Conservation (phyloP, 2,329 filamentous ascomycete genomes). For the Pestalotiopsis fici region DNA sequence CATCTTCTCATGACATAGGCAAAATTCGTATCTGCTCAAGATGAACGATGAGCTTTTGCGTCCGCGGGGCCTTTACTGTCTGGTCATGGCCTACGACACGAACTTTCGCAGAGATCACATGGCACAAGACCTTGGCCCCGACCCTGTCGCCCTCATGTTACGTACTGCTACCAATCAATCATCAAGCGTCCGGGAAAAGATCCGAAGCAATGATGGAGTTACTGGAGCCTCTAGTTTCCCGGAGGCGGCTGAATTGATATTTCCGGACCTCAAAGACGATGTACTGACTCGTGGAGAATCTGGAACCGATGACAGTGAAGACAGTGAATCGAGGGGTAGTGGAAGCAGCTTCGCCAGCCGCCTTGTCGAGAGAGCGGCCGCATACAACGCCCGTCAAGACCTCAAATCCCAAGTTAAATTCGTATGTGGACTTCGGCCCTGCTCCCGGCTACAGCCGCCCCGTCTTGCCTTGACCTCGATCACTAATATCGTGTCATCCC, state of each 20-base stretch:
- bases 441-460: background rate
- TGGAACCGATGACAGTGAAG: conserved; percentile 5
- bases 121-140: background rate
- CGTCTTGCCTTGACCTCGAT: background rate
- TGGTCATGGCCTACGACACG: conserved; percentile 21
- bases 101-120: conserved; percentile 7
- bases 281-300: background rate
- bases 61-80: conserved; percentile 23
- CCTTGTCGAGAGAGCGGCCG: background rate
- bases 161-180: background rate
- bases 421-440: background rate
- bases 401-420: background rate
- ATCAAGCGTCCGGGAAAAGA: background rate
- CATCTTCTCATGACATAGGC: background rate
- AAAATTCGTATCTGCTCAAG: conserved; percentile 20
- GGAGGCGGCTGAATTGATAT: conserved; percentile 3
- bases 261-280: background rate
- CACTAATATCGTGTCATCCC: background rate
- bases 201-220: background rate
- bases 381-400: background rate
- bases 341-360: background rate
- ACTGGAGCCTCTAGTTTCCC: background rate
- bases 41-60: conserved; percentile 25
- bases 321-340: background rate
- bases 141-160: conserved; percentile 9